Percentiles rank a stretch among this genome's conserved stretches.
These are phyloP conservation scores for Globisporangium abappressorium DNA, from an alignment of 352 stramenopile genomes.

Conservation along the genomic window DNA sequence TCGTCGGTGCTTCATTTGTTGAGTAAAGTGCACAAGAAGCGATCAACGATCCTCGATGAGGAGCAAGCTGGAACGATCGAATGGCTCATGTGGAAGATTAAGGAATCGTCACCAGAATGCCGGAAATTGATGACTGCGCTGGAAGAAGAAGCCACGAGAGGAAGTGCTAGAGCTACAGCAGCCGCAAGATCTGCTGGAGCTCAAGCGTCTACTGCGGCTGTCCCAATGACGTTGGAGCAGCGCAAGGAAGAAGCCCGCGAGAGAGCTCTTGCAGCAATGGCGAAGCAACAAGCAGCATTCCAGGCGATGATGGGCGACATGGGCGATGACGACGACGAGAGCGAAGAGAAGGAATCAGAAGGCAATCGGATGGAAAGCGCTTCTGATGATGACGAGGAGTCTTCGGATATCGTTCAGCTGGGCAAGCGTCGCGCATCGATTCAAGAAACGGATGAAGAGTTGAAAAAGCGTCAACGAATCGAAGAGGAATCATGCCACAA, in stretches of 20 bases:
- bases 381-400: constrained; percentile 15
- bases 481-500: constrained; percentile 48
- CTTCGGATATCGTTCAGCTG: constrained; percentile 15
- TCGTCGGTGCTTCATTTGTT: constrained; percentile 58
- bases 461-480: constrained; percentile 49
- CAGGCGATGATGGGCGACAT: constrained; percentile 76
- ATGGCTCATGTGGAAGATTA: constrained; percentile 72
- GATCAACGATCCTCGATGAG: constrained; percentile 50
- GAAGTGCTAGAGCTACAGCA: constrained; percentile 18
- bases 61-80: constrained; percentile 73
- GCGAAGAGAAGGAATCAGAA: constrained; percentile 28
- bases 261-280: constrained; percentile 75
- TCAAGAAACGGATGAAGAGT: constrained; percentile 28
- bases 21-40: constrained; percentile 42
- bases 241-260: constrained; percentile 77
- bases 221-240: constrained; percentile 59
- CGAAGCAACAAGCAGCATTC: constrained; percentile 79
- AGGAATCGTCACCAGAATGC: constrained; percentile 40
- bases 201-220: constrained; percentile 7
- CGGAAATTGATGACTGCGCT: constrained; percentile 34
- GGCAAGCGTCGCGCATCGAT: constrained; percentile 48
- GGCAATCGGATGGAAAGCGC: constrained; percentile 10
- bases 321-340: constrained; percentile 31
- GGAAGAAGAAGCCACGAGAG: constrained; percentile 28
- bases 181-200: not conserved